Conservation (phyloP, 2,329 filamentous ascomycete species). For the Phialocephala sp. region DNA sequence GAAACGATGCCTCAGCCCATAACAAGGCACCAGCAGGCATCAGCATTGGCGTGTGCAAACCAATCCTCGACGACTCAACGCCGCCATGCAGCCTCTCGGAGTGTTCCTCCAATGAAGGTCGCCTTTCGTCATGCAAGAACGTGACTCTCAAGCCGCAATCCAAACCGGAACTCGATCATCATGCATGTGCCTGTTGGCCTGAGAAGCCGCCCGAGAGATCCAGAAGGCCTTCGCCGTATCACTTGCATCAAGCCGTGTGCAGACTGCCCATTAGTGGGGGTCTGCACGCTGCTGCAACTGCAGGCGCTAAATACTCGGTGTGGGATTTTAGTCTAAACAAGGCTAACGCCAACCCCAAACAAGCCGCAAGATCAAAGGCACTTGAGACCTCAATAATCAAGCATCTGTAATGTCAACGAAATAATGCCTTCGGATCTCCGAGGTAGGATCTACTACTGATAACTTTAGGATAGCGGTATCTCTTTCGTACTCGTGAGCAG, state of each 20-base stretch:
- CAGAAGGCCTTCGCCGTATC: conserved; percentile 9
- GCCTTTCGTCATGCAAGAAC: conserved; percentile 6
- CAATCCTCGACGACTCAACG: conserved; percentile 12
- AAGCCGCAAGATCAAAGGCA: neutral
- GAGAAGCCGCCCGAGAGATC: neutral
- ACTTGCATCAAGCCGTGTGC: conserved; percentile 14
- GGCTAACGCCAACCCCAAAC: neutral
- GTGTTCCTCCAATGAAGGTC: neutral
- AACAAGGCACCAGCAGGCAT: conserved; percentile 15
- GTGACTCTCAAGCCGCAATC: neutral
- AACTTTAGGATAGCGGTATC: too few relatives aligned
- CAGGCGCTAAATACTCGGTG: conserved; percentile 19
- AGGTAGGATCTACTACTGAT: neutral
- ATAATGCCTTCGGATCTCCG: neutral
- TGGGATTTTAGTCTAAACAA: neutral
- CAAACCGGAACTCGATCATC: neutral
- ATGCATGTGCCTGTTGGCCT: neutral
- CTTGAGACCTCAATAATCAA: too few relatives aligned
- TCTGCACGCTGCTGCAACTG: neutral
- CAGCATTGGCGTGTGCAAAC: conserved; percentile 7
- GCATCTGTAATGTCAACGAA: too few relatives aligned
- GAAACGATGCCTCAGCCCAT: neutral
- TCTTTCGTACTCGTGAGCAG: too few relatives aligned
- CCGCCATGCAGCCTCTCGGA: conserved; percentile 12
- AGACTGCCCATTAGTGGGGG: neutral